A percentile compares a stretch with the other conserved stretches of the same genome.
Evolutionary conservation across 352 stramenopile genomes (phyloP).

Genomic region (Phytophthora pini): DNA sequence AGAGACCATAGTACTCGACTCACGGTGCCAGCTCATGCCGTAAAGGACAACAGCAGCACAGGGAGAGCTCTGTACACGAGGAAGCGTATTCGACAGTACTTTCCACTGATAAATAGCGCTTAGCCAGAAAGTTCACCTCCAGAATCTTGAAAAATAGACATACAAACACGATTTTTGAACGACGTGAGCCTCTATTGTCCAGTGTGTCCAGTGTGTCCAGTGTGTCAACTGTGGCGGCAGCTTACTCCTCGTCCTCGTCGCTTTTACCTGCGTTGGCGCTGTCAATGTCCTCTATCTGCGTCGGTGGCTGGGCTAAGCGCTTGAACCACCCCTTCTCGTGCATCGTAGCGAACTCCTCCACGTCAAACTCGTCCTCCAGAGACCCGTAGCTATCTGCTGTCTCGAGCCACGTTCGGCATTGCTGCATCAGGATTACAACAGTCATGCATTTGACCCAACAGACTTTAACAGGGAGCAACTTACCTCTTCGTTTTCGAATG

Average conservation of each 20-base stretch:
- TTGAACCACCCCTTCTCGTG: conserved; percentile 64
- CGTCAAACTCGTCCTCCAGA: conserved; percentile 78
- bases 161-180: no score
- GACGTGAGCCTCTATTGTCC: no score
- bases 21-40: conserved; percentile 12
- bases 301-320: conserved; percentile 54
- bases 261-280: conserved; percentile 8
- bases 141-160: no score
- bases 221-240: background rate
- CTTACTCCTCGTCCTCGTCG: conserved; percentile 5
- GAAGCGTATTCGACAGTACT: no score
- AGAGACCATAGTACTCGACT: background rate
- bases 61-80: no score
- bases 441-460: background rate
- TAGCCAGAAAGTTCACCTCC: no score
- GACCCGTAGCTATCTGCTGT: conserved; percentile 82
- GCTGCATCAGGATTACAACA: conserved; percentile 26
- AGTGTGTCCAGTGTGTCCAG: background rate
- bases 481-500: conserved; percentile 69
- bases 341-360: conserved; percentile 62
- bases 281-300: conserved; percentile 39
- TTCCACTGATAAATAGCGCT: no score
- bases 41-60: no score
- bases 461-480: background rate
- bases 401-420: conserved; percentile 79